Base-by-base conservation (phyloP, 495 filamentous ascomycete species). In the Chaetomidium leptoderma region DNA sequence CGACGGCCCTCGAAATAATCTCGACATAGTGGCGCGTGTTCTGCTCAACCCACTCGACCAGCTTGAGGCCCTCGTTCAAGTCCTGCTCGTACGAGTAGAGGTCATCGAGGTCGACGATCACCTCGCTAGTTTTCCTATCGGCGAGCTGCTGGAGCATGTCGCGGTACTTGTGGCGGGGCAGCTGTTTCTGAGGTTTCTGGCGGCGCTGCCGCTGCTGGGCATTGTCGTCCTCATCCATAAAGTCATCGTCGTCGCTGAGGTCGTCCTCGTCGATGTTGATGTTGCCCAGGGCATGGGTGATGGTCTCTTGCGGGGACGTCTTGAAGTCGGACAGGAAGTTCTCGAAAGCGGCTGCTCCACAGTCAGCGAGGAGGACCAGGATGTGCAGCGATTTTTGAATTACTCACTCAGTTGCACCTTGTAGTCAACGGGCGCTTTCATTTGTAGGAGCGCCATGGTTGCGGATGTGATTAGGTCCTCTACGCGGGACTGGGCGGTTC, bases 11-110 rank as follows among this genome's bases (percentile, higher is more conserved):
- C 5, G 92, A 92, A 35, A 97, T 69, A 54, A 97, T 82, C 65
- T 98, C 95, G 62, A 96, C 85, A 66, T 97, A 98, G 66, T 95
- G 95, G 54, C 89, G 85, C n/a, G 93, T 88, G 69, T 98, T 98
- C 45, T 80, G 81, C 73, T 91, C 86, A 59, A 97, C 87, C 4
- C 88, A 93, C 42, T 86, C 81, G 24, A 95, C 88, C 8, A 98
- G 82, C 60, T 88, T 86, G 37, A 92, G 70, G 3, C 85, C 85
- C 23, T 89, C 84, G 35, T 82, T 79, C 9, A 85, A 74, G 4
- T 79, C 76, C 63, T 85, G 78, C 61, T 95, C 91, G 66, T 84
- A 96, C 85, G 81, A 77, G 26, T 82, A 79, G 43, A 97, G 65
- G 66, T 98, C 93, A 69, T 97, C 91, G 53, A 98, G 72, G 60